Evolutionary conservation across 2,329 filamentous ascomycete genomes (phyloP).

Genomic region (Penicillium sp.): DNA sequence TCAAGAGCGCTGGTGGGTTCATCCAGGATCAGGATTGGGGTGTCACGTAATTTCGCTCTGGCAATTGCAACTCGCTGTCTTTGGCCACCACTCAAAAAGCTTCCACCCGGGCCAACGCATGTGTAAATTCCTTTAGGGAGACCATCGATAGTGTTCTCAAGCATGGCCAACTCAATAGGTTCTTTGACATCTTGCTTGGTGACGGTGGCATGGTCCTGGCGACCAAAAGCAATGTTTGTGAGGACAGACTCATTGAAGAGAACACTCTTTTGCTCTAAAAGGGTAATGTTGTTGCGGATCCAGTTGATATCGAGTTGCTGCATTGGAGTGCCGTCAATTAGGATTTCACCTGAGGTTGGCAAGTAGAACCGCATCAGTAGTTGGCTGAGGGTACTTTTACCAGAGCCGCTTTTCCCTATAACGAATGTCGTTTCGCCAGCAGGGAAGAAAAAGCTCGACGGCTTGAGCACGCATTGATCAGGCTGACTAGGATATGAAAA

Average conservation of each 20-base stretch:
- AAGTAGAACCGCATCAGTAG: slow-evolving; percentile 76
- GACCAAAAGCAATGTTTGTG: slow-evolving; percentile 74
- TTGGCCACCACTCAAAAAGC: slow-evolving; percentile 78
- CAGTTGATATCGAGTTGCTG: slow-evolving; percentile 63
- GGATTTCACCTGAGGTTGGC: slow-evolving; percentile 61
- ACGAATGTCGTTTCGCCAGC: slow-evolving; percentile 74
- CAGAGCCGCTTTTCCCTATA: slow-evolving; percentile 82
- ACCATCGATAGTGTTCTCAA: slow-evolving; percentile 63
- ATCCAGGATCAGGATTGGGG: slow-evolving; percentile 79
- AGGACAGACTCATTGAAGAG: slow-evolving; percentile 79
- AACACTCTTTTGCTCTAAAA: slow-evolving; percentile 78
- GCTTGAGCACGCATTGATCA: slow-evolving; percentile 56
- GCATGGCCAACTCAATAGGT: slow-evolving; percentile 64
- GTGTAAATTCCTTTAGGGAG: slow-evolving; percentile 73
- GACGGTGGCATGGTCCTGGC: slow-evolving; percentile 47
- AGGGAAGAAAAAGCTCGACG: slow-evolving; percentile 66
- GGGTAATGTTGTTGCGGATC: slow-evolving; percentile 72
- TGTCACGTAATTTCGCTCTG: slow-evolving; percentile 70
- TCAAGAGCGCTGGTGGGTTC: slow-evolving; percentile 87
- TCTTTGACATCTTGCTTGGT: slow-evolving; percentile 55
- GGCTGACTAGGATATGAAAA: slow-evolving; percentile 78
- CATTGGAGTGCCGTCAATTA: slow-evolving; percentile 64
- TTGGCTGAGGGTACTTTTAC: slow-evolving; percentile 84
- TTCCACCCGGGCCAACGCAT: slow-evolving; percentile 65
- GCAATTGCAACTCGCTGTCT: slow-evolving; percentile 78